Base-by-base conservation (phyloP, 768 basidiomycete genomes). In the Panus rudis region DNA sequence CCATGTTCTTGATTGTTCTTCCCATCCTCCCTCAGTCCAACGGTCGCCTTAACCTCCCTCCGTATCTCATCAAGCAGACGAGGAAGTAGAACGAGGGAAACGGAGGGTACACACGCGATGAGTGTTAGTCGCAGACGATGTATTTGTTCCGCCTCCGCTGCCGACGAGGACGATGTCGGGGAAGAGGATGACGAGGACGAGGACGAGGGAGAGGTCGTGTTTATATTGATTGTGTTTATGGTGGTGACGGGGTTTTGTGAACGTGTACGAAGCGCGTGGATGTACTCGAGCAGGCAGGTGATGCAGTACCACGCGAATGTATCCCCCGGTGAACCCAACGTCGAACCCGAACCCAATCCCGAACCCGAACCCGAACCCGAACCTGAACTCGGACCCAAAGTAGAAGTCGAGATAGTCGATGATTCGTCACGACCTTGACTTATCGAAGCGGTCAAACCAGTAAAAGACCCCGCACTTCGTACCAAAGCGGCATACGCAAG, bases 401-500 rank as follows among this genome's bases (percentile, higher is more conserved):
- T n/a, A n/a, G n/a, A n/a, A n/a, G n/a, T n/a, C n/a, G n/a, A n/a
- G n/a, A n/a, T n/a, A n/a, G n/a, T n/a, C n/a, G n/a, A n/a, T n/a
- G n/a, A n/a, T n/a, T n/a, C n/a, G n/a, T n/a, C n/a, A n/a, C n/a
- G n/a, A n/a, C n/a, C n/a, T n/a, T 22, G 39, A 21, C n/a, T 13
- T 33, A 20, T 42, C 17, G 48, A 31, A 28, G 52, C 39, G 12
- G 43, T 34, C 5, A 55, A 26, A 27, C 53, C 51, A 31, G 67
- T 60, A 39, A 66, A 65, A 2, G 70, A 66, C 28, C 69, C 67
- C 1, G 84, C 82, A 42, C 78, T 73, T 47, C 72, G 66, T 20
- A 87, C 78, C 11, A 91, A 69, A 6, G 82, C 74, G n/a, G 81
- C 68, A 54, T 76, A 90, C 5, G 91, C 88, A 30, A 89, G 69